These are phyloP conservation scores for Pulveroboletus ravenelii DNA, from an alignment of 768 basidiomycete species.

Conservation along the genomic window DNA sequence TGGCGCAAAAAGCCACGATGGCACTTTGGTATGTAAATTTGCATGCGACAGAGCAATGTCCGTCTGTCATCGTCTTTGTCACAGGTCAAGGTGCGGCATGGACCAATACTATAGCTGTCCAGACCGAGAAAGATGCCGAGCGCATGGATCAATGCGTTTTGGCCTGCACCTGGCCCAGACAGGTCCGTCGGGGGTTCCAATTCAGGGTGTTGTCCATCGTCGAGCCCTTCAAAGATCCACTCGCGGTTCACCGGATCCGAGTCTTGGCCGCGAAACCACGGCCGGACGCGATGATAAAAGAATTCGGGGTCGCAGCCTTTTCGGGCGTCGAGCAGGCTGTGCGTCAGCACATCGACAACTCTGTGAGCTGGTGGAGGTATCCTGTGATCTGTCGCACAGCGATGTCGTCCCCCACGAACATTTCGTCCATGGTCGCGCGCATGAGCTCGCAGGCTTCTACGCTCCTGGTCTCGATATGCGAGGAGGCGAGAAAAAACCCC, in stretches of 20 bases:
- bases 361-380: conserved; percentile 61
- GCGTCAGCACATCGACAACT: conserved; percentile 61
- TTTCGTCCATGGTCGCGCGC: too few species aligned
- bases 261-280: too few species aligned
- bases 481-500: too few species aligned
- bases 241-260: too few species aligned
- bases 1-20: conserved; percentile 76
- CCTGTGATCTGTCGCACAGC: conserved; percentile 54
- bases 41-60: conserved; percentile 68
- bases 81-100: background rate
- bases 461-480: too few species aligned
- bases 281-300: too few species aligned
- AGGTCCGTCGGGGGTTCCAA: conserved; percentile 48
- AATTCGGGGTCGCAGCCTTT: too few species aligned
- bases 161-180: conserved; percentile 78
- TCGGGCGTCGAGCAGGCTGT: conserved; percentile 58
- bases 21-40: conserved; percentile 76
- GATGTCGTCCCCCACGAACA: too few species aligned
- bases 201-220: conserved; percentile 32
- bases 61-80: conserved; percentile 12
- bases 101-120: conserved; percentile 37
- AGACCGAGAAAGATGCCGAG: too few species aligned
- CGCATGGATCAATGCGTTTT: conserved; percentile 72
- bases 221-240: too few species aligned
- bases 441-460: too few species aligned